Conservation (phyloP, 305 asterid genomes). For the Salvia sclarea region DNA sequence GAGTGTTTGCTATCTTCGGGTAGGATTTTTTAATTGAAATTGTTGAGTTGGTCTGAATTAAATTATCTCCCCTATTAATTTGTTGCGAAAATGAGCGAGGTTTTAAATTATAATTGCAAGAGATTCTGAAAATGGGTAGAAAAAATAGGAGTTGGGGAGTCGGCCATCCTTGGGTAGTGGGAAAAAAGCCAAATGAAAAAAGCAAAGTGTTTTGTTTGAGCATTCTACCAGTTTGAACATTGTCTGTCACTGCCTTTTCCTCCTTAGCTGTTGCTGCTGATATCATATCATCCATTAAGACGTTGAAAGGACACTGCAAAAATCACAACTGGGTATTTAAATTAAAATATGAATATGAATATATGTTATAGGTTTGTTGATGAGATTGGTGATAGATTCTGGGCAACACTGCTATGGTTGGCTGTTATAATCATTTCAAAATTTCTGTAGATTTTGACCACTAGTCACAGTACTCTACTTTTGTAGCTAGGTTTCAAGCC, state of each 20-base stretch:
- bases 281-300: constrained; percentile 21
- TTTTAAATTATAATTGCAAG: too few relatives aligned
- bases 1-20: too few relatives aligned
- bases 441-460: constrained; percentile 23
- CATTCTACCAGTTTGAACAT: not conserved
- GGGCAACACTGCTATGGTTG: constrained; percentile 21
- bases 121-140: too few relatives aligned
- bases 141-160: too few relatives aligned
- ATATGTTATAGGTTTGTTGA: constrained; percentile 12
- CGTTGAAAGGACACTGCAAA: constrained; percentile 32
- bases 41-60: too few relatives aligned
- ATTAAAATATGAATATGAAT: not conserved
- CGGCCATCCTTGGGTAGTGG: not conserved
- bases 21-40: too few relatives aligned
- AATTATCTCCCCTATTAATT: too few relatives aligned
- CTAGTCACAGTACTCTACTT: constrained; percentile 6
- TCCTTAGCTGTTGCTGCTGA: not conserved
- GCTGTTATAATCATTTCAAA: constrained; percentile 23
- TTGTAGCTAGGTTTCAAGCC: not conserved
- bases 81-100: too few relatives aligned
- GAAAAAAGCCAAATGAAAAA: constrained; percentile 22
- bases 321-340: constrained; percentile 1
- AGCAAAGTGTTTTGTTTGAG: not conserved
- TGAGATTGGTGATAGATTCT: constrained; percentile 30
- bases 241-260: constrained; percentile 7